Percentiles rank a stretch among this genome's conserved stretches.
Evolutionary conservation across 2,329 filamentous ascomycete genomes (phyloP).

Genomic region (Neonectria hederae): DNA sequence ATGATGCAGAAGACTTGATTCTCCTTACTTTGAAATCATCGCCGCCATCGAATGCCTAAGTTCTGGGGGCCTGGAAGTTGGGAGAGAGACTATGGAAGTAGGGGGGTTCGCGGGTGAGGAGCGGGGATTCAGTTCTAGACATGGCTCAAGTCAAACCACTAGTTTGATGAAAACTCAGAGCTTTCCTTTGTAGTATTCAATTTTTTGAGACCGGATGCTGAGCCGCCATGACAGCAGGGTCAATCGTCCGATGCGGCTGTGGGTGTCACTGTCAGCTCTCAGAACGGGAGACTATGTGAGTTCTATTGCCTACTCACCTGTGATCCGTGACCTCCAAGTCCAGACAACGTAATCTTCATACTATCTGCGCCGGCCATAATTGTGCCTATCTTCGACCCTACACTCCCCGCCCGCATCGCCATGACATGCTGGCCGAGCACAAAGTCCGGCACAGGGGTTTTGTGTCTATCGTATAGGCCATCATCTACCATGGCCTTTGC

Average conservation of each 20-base stretch:
- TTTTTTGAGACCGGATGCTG: constrained; percentile 17
- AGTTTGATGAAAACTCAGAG: neutral
- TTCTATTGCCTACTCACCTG: neutral
- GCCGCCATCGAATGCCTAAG: neutral
- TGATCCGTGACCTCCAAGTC: constrained; percentile 54
- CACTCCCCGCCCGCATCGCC: constrained; percentile 44
- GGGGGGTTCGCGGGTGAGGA: neutral
- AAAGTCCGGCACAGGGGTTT: constrained; percentile 46
- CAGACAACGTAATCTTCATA: constrained; percentile 45
- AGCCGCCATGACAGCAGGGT: constrained; percentile 57
- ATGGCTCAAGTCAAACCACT: neutral
- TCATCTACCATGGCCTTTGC: constrained; percentile 57
- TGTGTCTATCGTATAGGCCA: constrained; percentile 43
- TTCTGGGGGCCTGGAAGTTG: neutral
- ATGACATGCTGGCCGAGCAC: constrained; percentile 51
- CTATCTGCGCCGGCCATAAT: constrained; percentile 42
- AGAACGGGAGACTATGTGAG: too few species aligned
- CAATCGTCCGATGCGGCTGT: constrained; percentile 54
- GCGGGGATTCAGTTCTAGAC: neutral
- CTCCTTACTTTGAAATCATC: constrained; percentile 12
- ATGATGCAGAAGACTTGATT: neutral
- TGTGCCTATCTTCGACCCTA: constrained; percentile 40
- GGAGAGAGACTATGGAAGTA: neutral
- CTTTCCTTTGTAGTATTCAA: neutral
- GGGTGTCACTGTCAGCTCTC: constrained; percentile 7